phyloP scores from a whole-genome alignment of 1,284 basidiomycete genomes.

The Somion occarium region DNA sequence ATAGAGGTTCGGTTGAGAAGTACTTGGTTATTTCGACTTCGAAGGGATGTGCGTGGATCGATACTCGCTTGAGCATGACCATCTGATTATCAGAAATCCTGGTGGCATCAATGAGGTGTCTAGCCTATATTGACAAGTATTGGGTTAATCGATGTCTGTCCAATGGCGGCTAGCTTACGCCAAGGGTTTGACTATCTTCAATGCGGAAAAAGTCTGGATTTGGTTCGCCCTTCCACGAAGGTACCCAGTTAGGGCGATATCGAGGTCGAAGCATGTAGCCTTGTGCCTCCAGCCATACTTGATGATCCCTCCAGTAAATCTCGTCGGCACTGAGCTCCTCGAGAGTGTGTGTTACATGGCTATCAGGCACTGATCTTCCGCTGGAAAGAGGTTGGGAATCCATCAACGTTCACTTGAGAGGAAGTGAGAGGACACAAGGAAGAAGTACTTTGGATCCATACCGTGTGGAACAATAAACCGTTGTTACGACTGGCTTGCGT shows the following conservation, averaged over 20 bases:
- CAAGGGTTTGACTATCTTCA: no score
- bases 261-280: slow-evolving; percentile 16
- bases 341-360: no score
- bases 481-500: no score
- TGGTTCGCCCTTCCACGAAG: slow-evolving; percentile 13
- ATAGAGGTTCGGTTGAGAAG: slow-evolving; percentile 13
- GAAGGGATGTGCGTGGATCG: slow-evolving; percentile 7
- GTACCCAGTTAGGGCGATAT: slow-evolving; percentile 15
- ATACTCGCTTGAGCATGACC: slow-evolving; percentile 18
- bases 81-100: slow-evolving; percentile 16
- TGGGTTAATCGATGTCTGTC: no score
- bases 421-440: no score
- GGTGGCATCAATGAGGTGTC: slow-evolving; percentile 21
- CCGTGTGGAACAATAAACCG: no score
- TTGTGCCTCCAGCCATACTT: slow-evolving; percentile 13
- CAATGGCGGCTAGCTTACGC: no score
- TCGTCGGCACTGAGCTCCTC: no score
- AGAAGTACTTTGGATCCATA: no score
- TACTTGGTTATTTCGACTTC: slow-evolving; percentile 19
- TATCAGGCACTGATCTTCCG: no score
- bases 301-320: slow-evolving; percentile 15
- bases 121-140: background rate
- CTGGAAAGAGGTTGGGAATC: no score
- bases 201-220: slow-evolving; percentile 7
- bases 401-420: no score